Evolutionary conservation across 768 basidiomycete species (phyloP).

Genomic region (Plicaturopsis crispa): DNA sequence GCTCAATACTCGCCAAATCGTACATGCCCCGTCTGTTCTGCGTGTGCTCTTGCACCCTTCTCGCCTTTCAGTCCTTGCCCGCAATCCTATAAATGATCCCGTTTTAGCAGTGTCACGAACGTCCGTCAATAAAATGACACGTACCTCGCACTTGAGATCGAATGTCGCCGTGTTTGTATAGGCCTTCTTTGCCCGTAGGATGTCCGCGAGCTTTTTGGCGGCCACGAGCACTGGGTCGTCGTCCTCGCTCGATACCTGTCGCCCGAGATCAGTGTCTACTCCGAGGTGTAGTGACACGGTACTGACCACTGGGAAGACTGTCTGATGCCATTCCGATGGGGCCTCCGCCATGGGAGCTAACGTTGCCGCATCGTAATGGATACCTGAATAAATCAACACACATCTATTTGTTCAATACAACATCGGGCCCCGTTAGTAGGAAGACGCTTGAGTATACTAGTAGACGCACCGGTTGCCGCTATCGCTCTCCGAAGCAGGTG

Average conservation of each 20-base stretch:
- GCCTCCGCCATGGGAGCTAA: constrained; percentile 72
- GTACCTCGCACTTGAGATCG: constrained; percentile 80
- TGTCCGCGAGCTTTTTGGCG: constrained; percentile 62
- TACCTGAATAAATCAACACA: constrained; percentile 88
- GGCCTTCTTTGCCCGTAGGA: constrained; percentile 69
- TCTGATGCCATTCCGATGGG: constrained; percentile 85
- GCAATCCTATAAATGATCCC: constrained; percentile 46
- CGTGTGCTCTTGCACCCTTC: constrained; percentile 87
- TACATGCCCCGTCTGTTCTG: constrained; percentile 78
- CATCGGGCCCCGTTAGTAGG: no score
- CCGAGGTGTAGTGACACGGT: constrained; percentile 1
- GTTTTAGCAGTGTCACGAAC: not conserved
- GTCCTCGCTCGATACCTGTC: constrained; percentile 24
- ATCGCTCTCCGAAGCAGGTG: constrained; percentile 38
- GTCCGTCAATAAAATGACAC: constrained; percentile 11
- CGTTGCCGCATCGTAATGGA: constrained; percentile 91
- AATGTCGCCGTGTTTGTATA: constrained; percentile 92
- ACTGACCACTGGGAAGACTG: constrained; percentile 60
- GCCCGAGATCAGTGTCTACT: not conserved
- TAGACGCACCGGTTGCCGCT: constrained; percentile 22
- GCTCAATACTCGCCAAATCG: constrained; percentile 84
- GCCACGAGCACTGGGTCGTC: constrained; percentile 54
- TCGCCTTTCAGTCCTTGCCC: constrained; percentile 86
- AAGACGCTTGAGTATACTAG: not conserved
- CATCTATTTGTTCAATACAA: constrained; percentile 44